Evolutionary conservation across 805 yeast species (phyloP), one percentile per base, ranked within the genome.

Genomic region (Cyberlindnera veronae): DNA sequence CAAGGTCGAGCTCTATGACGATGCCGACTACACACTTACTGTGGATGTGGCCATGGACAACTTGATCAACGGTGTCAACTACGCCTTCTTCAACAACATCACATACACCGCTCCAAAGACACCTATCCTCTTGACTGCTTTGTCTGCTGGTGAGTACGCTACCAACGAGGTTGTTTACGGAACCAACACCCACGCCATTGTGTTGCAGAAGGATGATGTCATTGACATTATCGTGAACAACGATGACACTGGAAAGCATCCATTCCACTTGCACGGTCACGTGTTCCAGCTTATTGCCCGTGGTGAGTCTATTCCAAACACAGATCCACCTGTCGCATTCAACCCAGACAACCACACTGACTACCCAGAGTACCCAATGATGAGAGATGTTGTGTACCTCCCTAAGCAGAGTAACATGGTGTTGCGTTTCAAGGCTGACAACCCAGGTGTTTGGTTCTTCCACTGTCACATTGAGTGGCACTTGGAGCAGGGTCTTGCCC

Each of bases 361-460:
- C 5, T 71, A 67, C 54, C 86, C 86, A 8, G 76, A 74, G 29
- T 61, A 66, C 39, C 95, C 89, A 29, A 58, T 77, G 56, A 58
- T 69, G 35, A 72, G 96, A 62, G 96, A 89, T 57, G 83, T 91
- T 0, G 78, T 78, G 16, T 67, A 73, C 49, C 77, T 87, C 14
- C 75, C 78, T 36, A 77, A 83, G 24, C 79, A 81, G 51, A 86
- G 90, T 3, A 75, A 79, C 58, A 61, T 80, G 36, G 89, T 81
- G 14, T 56, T 79, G 23, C 69, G 96, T 50, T 87, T 87, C 61
- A 73, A 67, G 52, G 88, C 96, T 11, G 78, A 84, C 54, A 89
- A 90, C 55, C 96, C 96, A 3, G 97, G 97, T 42, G 81, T 88
- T 19, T 90, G 96, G 96, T 77, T 84, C 46, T 84, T 89, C 79